Percentiles rank a stretch among this genome's conserved stretches.
phyloP scores from a whole-genome alignment of 345 rosid genomes.

The Populus davidiana region DNA sequence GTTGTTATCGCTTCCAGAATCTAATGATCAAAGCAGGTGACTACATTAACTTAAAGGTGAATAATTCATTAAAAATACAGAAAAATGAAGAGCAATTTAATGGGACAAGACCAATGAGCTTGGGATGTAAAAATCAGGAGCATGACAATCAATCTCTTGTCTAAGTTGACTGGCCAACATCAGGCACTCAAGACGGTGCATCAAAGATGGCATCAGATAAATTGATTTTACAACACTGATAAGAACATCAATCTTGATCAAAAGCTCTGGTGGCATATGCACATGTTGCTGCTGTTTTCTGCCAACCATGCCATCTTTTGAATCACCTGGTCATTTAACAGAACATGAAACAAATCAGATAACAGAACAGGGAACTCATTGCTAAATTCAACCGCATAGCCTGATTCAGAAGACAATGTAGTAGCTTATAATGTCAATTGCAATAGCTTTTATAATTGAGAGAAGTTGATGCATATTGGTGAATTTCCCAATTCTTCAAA shows the following conservation, averaged over 20 bases:
- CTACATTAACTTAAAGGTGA: neutral
- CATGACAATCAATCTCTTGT: conserved; percentile 55
- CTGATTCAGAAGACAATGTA: neutral
- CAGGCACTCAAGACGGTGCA: conserved; percentile 76
- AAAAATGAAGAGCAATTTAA: neutral
- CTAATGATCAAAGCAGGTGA: conserved; percentile 35
- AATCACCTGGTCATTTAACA: conserved; percentile 34
- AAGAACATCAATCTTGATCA: conserved; percentile 50
- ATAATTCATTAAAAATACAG: conserved; percentile 2
- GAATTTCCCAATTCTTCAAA: neutral
- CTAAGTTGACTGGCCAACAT: conserved; percentile 93
- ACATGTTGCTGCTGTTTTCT: conserved; percentile 47
- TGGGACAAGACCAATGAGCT: conserved; percentile 58
- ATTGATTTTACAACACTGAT: conserved; percentile 45
- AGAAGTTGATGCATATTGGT: neutral
- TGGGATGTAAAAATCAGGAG: conserved; percentile 43
- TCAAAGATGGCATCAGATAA: conserved; percentile 78
- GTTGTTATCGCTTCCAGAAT: conserved; percentile 81
- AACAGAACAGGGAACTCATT: neutral
- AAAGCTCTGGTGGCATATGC: conserved; percentile 85
- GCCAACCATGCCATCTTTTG: conserved; percentile 23
- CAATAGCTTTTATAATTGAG: neutral
- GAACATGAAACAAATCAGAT: conserved; percentile 16
- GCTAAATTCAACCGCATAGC: conserved; percentile 5
- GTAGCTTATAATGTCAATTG: neutral